Conservation (phyloP, 345 rosid species). For the Rubroshorea leprosula region DNA sequence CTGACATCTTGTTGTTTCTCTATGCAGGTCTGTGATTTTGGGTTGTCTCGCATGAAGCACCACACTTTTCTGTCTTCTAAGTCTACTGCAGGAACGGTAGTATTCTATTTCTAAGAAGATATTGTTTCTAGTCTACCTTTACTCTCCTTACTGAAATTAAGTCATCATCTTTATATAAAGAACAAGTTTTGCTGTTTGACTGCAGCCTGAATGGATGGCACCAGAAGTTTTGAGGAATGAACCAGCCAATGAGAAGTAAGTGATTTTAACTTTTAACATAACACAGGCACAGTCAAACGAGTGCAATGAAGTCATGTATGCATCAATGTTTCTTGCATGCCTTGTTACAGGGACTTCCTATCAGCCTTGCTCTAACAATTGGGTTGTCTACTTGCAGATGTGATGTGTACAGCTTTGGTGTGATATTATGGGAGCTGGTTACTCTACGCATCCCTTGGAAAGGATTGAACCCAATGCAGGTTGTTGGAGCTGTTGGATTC, state of each 20-base stretch:
- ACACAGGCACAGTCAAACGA: too few relatives aligned
- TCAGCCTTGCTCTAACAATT: constrained; percentile 14
- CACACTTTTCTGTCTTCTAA: constrained; percentile 89
- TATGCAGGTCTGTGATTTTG: constrained; percentile 84
- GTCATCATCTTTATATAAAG: not conserved
- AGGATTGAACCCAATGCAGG: constrained; percentile 97
- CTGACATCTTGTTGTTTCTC: constrained; percentile 14
- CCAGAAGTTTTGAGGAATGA: constrained; percentile 98
- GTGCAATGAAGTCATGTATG: too few relatives aligned
- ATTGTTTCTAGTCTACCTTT: not conserved
- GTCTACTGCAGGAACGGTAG: constrained; percentile 96
- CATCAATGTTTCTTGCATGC: not conserved
- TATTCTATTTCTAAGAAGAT: too few relatives aligned
- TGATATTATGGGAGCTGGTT: constrained; percentile 89
- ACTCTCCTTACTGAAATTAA: not conserved
- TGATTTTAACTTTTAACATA: too few relatives aligned
- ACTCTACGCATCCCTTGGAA: constrained; percentile 81
- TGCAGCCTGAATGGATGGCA: constrained; percentile 99
- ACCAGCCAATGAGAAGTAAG: constrained; percentile 68
- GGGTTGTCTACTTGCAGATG: constrained; percentile 59
- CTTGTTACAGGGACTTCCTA: not conserved
- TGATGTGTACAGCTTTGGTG: constrained; percentile 97
- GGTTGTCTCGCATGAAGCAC: constrained; percentile 87
- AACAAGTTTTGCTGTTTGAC: constrained; percentile 7
- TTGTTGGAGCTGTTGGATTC: constrained; percentile 98